Base-by-base conservation (phyloP, 371 early-diverging fungal species). In the Apophysomyces variabilis region DNA sequence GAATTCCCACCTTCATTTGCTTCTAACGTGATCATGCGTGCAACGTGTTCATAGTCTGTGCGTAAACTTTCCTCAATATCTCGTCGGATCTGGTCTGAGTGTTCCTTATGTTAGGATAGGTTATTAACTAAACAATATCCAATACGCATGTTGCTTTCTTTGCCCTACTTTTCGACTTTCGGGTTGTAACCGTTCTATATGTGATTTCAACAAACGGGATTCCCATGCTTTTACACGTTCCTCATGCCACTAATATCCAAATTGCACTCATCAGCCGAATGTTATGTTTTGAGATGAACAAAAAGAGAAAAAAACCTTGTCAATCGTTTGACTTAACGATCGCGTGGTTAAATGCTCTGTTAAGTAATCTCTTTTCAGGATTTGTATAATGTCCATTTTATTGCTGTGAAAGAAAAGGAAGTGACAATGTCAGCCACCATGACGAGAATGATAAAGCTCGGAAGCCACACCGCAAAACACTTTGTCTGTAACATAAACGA, bases 21-120 rank as follows among this genome's bases (percentile, higher is more conserved):
- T 21, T 50, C 54, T 4, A 50, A 9, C 5, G 21, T 21, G 54
- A 50, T 21, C 60, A 60, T 60, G 16, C 43, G 46, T 7, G 39
- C 21, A 4, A 65, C 58, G 11, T 62, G 36, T 13, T 61, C 21
- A 36, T 65, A 62, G 21, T 65, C 59, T 45, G 54, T 60, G 38
- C 61, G 65, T 38, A 69, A 47, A n/a, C 61, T 61, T 7, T 18
- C 14, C 21, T 63, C 68, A 8, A 68, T 37, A 32, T 16, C 26
- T 43, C 38, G 32, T 13, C 44, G 38, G 41, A 13, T 45, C 21
- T 18, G 41, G 41, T 16, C 21, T 38, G 32, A 26, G 32, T 16
- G 21, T 7, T 21, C 47, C 7, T 7, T n/a, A 11, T 21, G 16
- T 14, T 21, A 50, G 21, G 5, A 5, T 0, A 21, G 32, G 21